Conservation (phyloP, 345 rosid genomes). For the Corchorus olitorius region DNA sequence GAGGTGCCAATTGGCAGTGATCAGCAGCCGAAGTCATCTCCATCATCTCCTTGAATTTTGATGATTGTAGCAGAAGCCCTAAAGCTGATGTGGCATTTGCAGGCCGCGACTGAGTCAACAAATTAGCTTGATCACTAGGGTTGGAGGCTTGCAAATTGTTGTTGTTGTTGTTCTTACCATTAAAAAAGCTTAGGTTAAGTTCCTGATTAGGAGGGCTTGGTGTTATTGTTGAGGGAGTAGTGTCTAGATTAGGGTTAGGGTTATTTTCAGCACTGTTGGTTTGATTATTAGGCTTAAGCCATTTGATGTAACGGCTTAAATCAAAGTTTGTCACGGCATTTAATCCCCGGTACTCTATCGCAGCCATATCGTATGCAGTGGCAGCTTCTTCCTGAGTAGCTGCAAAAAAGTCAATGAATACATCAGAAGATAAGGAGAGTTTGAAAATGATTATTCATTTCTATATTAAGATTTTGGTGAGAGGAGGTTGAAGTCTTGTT, state of each 20-base stretch:
- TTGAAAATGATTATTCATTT: conserved; percentile 7
- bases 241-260: conserved; percentile 16
- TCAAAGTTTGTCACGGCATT: conserved; percentile 96
- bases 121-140: background rate
- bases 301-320: conserved; percentile 79
- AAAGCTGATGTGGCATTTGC: conserved; percentile 56
- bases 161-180: background rate
- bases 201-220: conserved; percentile 26
- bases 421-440: background rate
- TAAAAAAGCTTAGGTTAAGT: conserved; percentile 23
- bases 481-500: background rate
- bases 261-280: conserved; percentile 1
- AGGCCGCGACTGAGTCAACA: conserved; percentile 23
- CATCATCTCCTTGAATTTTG: conserved; percentile 70
- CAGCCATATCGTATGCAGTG: conserved; percentile 87
- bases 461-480: background rate
- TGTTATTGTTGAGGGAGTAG: background rate
- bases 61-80: conserved; percentile 62
- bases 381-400: conserved; percentile 99
- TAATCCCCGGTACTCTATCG: conserved; percentile 87
- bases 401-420: conserved; percentile 30
- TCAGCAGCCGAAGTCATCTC: conserved; percentile 53
- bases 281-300: conserved; percentile 49
- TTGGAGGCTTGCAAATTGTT: conserved; percentile 11
- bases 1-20: conserved; percentile 14